Conservation (phyloP, 2,329 filamentous ascomycete species). For the Cercospora canescens region DNA sequence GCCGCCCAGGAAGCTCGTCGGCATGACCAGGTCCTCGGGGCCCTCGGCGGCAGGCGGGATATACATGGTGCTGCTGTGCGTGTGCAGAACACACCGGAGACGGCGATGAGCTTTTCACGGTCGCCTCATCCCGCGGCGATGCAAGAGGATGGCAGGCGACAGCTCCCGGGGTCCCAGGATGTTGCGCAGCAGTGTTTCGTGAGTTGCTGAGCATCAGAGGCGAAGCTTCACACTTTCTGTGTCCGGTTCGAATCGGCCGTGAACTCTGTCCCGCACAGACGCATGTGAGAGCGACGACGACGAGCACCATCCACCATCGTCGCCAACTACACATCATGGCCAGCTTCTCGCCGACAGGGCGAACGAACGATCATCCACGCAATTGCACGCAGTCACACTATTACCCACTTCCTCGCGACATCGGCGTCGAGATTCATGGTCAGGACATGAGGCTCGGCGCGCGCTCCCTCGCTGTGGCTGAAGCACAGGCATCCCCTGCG, state of each 20-base stretch:
- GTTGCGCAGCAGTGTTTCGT: not conserved
- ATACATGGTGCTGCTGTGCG: constrained; percentile 7
- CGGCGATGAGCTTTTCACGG: not conserved
- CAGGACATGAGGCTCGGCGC: not conserved
- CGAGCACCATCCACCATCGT: no score
- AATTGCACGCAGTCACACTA: no score
- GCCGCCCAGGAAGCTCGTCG: constrained; percentile 6
- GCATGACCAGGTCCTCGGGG: not conserved
- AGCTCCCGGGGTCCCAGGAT: not conserved
- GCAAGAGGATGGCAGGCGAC: not conserved
- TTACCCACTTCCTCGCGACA: not conserved
- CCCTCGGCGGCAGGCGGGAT: not conserved
- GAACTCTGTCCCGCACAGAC: not conserved
- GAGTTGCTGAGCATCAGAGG: not conserved
- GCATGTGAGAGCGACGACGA: not conserved
- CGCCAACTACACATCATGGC: not conserved
- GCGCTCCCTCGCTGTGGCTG: not conserved
- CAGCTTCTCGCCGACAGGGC: not conserved
- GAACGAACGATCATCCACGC: no score
- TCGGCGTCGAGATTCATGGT: not conserved
- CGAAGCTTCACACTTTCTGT: not conserved
- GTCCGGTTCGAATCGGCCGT: not conserved
- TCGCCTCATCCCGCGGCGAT: not conserved
- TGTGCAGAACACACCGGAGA: constrained; percentile 5
- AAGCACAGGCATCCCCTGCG: not conserved